phyloP scores from a whole-genome alignment of 495 filamentous ascomycete genomes.

The Astrothelium macrocarpum region DNA sequence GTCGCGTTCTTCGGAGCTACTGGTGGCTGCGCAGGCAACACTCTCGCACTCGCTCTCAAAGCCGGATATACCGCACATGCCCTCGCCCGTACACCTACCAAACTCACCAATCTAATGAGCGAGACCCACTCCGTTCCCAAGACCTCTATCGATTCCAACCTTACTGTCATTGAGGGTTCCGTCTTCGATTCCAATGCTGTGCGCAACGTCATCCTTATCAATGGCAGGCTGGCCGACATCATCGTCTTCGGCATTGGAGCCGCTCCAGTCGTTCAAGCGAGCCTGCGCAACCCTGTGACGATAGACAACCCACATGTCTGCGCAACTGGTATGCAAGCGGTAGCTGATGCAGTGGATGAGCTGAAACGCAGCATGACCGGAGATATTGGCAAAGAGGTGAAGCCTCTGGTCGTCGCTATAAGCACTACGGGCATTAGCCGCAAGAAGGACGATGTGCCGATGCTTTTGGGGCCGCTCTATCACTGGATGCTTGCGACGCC shows the following conservation, averaged over 20 bases:
- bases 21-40: slow-evolving; percentile 38
- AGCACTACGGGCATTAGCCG: slow-evolving; percentile 46
- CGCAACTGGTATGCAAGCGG: neutral
- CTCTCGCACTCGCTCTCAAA: slow-evolving; percentile 29
- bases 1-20: slow-evolving; percentile 52
- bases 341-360: neutral
- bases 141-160: slow-evolving; percentile 17
- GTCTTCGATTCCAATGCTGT: slow-evolving; percentile 24
- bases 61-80: slow-evolving; percentile 22
- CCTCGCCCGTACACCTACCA: slow-evolving; percentile 50
- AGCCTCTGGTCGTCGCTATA: slow-evolving; percentile 40
- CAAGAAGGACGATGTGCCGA: slow-evolving; percentile 43
- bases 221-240: slow-evolving; percentile 21
- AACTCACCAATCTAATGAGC: slow-evolving; percentile 42
- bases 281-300: slow-evolving; percentile 25
- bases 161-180: slow-evolving; percentile 30
- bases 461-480: slow-evolving; percentile 43
- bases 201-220: slow-evolving; percentile 14
- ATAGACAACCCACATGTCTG: slow-evolving; percentile 14
- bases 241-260: slow-evolving; percentile 30
- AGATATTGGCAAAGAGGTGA: slow-evolving; percentile 9
- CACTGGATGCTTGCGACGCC: slow-evolving; percentile 39
- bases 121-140: slow-evolving; percentile 22
- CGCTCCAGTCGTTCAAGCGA: slow-evolving; percentile 20
- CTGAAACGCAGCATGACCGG: neutral